Base-by-base conservation (phyloP, 2,329 filamentous ascomycete species). In the Venturia effusa region DNA sequence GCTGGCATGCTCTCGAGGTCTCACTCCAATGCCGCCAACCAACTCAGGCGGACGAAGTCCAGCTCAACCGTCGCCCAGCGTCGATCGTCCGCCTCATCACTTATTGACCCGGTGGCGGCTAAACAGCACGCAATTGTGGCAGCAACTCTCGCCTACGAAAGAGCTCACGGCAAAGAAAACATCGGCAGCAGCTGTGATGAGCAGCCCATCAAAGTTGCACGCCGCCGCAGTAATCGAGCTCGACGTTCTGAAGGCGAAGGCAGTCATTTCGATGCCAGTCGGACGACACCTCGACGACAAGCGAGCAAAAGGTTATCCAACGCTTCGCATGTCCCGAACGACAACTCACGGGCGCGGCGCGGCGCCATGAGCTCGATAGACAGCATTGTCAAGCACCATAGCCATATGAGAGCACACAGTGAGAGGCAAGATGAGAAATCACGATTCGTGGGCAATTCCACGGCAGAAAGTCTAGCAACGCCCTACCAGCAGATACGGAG, bases 111-210 rank as follows among this genome's bases (percentile, higher is more conserved):
- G 1, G 69, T 70, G 24, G 64, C 70, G 7, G 69, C 70, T 34
- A 71, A 72, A 61, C 69, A 74, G 41, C 74, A 76, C 66, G 75
- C 75, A 32, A 32, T 74, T 37, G 72, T 70, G n/a, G 75, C 75
- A 61, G 75, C 75, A 22, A 71, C 72, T 1, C 67, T 71, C 43
- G 75, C 75, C 30, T 76, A 70, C 55, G 68, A 68, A 63, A 68
- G 73, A 61, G 72, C 73, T 10, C 72, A 72, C 65, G 11, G 67
- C 69, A 6, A 69, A 67, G n/a, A 63, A 64, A 24, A 62, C 64
- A 15, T 67, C 68, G 41, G 45, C 10, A 13, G 24, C 27, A 34
- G 13, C 61, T 54, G 51, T 55, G 30, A 10, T 32, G 34, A 63
- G 61, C 54, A 64, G 51, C 51, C 55, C 51, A 37, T 54, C 43